Base-by-base conservation (phyloP, 2,329 filamentous ascomycete species). In the Ophiocordyceps sinensis region DNA sequence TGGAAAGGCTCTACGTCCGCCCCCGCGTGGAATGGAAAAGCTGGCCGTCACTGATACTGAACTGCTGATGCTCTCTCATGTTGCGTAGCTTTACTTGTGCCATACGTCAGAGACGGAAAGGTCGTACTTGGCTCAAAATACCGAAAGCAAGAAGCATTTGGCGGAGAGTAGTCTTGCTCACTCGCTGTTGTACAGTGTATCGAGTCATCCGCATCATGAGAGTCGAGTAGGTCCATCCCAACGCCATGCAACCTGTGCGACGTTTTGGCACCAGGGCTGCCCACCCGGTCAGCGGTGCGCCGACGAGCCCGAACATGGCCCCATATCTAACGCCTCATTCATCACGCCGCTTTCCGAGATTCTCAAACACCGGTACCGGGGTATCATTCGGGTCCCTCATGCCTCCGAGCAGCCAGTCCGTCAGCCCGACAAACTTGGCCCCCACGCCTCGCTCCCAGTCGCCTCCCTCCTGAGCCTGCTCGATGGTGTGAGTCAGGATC, bases 341-440 rank as follows among this genome's bases (percentile, higher is more conserved):
- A 15, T 14, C 43, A 3, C 44, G 41, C 40, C 49, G 49, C 44
- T 49, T 53, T 41, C 45, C 49, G 21, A 58, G 37, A 19, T 51
- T 51, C 42, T 59, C 54, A 50, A 61, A 64, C 53, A 56, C 56
- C 17, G 60, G 61, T 47, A 61, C 51, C 28, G 56, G 58, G 28
- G 51, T 52, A 30, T 56, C 55, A 8, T 48, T 45, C 5, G 60
- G 56, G 38, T 57, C 50, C 36, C 50, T 55, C 49, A 88, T 81
- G 39, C 82, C 82, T 2, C 88, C 87, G 32, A 96, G 68, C 47
- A 98, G 64, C 89, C 91, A 96, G 58, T 98, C 91, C 14, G 91
- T 95, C 49, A 96, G 66, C 13, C 83, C 87, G 14, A 96, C 86
- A 17, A 98, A 83, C 54, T 81, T 85, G 19, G 85, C 81, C 23